phyloP scores from a whole-genome alignment of 208 protist genomes.

The Wallacemonas sp. region DNA sequence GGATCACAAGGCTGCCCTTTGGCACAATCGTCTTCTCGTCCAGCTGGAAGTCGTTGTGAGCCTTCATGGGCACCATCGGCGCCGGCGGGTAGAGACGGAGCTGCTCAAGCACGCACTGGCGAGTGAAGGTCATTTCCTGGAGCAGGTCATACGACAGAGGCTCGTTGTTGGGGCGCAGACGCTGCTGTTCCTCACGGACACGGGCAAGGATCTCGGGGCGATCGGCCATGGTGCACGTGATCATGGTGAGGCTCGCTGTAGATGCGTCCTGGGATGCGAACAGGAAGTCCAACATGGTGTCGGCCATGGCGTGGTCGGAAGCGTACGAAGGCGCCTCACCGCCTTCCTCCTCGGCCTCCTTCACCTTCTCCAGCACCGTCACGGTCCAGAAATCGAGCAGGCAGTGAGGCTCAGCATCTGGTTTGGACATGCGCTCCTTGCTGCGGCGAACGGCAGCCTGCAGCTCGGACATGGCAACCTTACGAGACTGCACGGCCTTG shows the following conservation, averaged over 20 bases:
- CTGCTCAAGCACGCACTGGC: conserved; percentile 85
- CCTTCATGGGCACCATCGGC: conserved; percentile 86
- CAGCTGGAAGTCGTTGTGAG: conserved; percentile 73
- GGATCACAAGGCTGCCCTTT: conserved; percentile 91
- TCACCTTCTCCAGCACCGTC: conserved; percentile 65
- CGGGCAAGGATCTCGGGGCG: conserved; percentile 85
- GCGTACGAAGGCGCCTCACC: conserved; percentile 68
- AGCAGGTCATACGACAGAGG: conserved; percentile 81
- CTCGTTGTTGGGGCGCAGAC: conserved; percentile 77
- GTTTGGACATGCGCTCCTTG: conserved; percentile 71
- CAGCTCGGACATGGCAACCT: conserved; percentile 82
- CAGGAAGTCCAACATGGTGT: conserved; percentile 92
- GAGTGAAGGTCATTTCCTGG: conserved; percentile 89
- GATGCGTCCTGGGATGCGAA: conserved; percentile 93
- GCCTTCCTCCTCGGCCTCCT: conserved; percentile 73
- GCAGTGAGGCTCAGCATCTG: conserved; percentile 82
- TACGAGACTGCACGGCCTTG: conserved; percentile 88
- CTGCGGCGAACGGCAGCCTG: conserved; percentile 76
- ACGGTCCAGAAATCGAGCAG: conserved; percentile 93
- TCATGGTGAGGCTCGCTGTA: conserved; percentile 85
- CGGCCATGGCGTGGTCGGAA: conserved; percentile 85
- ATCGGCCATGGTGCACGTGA: conserved; percentile 87
- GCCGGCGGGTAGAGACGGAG: conserved; percentile 75
- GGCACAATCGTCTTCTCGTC: conserved; percentile 82
- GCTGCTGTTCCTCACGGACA: conserved; percentile 87